phyloP scores from a whole-genome alignment of 1,139 yeast genomes.

The Saccharomycopsis hybrid region DNA sequence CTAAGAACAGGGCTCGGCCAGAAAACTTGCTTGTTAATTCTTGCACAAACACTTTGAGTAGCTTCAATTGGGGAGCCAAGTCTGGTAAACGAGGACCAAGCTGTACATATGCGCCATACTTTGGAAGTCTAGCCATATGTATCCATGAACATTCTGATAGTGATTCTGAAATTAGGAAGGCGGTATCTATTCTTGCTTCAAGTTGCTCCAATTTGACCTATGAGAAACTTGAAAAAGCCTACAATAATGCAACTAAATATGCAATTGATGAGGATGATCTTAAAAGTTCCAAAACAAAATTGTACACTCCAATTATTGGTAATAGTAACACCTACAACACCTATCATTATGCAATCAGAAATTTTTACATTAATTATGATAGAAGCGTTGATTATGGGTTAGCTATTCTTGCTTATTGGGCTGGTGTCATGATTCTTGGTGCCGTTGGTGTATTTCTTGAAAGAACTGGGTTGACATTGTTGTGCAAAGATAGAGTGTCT shows the following conservation, averaged over 20 bases:
- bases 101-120: slow-evolving; percentile 12
- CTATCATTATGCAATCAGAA: slow-evolving; percentile 30
- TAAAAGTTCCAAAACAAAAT: slow-evolving; percentile 25
- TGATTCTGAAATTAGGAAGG: slow-evolving; percentile 3
- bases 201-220: slow-evolving; percentile 25
- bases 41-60: too few species aligned
- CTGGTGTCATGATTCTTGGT: slow-evolving; percentile 33
- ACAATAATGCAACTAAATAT: slow-evolving; percentile 33
- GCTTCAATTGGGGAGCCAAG: too few species aligned
- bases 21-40: too few species aligned
- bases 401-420: slow-evolving; percentile 39
- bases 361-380: slow-evolving; percentile 32
- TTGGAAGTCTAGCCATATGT: slow-evolving; percentile 15
- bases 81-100: not conserved
- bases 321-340: slow-evolving; percentile 23
- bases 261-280: slow-evolving; percentile 26
- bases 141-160: slow-evolving; percentile 3
- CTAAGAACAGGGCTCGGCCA: too few species aligned
- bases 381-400: slow-evolving; percentile 37
- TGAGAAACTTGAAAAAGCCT: slow-evolving; percentile 30
- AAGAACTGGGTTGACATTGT: slow-evolving; percentile 10
- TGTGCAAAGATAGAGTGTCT: slow-evolving; percentile 4
- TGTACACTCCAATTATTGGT: slow-evolving; percentile 24
- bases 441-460: slow-evolving; percentile 36
- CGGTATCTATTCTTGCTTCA: not conserved